These are phyloP conservation scores for Forsythia suspensa DNA, from an alignment of 257 asterid genomes.

Conservation along the genomic window DNA sequence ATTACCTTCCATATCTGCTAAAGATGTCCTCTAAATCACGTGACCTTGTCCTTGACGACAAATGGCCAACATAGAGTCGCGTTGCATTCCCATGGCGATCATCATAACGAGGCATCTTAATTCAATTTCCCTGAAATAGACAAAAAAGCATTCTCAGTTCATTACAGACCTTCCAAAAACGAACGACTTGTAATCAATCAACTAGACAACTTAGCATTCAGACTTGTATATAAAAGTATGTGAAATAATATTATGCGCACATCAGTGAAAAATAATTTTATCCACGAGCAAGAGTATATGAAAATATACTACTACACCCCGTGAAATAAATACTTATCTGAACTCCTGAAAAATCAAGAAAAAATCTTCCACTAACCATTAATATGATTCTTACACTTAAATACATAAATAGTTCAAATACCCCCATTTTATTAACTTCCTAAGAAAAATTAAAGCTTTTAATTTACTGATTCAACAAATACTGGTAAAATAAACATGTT, in stretches of 20 bases:
- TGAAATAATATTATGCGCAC: neutral
- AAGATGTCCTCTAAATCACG: slow-evolving; percentile 63
- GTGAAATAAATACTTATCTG: neutral
- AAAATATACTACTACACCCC: neutral
- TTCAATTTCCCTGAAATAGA: slow-evolving; percentile 17
- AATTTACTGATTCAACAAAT: neutral
- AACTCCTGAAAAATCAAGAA: neutral
- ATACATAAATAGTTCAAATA: neutral
- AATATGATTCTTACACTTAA: neutral
- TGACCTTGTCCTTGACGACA: slow-evolving; percentile 56
- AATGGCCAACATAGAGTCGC: slow-evolving; percentile 58
- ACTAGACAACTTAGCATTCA: neutral
- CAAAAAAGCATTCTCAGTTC: neutral
- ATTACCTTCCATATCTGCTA: slow-evolving; percentile 61
- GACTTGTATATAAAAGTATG: too few relatives aligned
- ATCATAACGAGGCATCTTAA: slow-evolving; percentile 57
- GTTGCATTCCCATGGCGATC: slow-evolving; percentile 48
- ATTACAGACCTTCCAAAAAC: neutral
- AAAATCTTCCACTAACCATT: neutral
- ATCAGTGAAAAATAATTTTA: neutral
- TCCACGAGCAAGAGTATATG: neutral
- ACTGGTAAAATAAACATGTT: neutral
- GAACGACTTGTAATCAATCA: neutral
- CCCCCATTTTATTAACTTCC: neutral
- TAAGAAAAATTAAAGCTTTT: neutral